These are phyloP conservation scores for Fusarium nisikadoi DNA, from an alignment of 2,329 filamentous ascomycete genomes.

Conservation along the genomic window DNA sequence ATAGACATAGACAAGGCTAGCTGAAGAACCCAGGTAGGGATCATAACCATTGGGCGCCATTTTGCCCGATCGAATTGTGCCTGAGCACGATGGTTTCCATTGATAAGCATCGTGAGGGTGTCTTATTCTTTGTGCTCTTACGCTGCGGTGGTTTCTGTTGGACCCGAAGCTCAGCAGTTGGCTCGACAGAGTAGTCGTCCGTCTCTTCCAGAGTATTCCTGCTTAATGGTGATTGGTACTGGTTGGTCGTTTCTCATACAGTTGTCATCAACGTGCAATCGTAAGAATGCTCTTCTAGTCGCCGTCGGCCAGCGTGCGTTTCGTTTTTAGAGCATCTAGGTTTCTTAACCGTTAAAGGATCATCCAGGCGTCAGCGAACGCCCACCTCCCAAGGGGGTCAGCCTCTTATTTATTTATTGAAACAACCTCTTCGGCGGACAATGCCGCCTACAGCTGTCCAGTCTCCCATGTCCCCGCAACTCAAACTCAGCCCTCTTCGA, in stretches of 20 bases:
- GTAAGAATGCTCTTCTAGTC: conserved; percentile 4
- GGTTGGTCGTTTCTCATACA: conserved; percentile 19
- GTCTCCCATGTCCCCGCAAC: conserved; percentile 35
- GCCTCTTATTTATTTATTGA: conserved; percentile 34
- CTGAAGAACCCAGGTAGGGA: conserved; percentile 63
- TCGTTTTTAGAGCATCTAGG: conserved; percentile 15
- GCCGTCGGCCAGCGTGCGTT: conserved; percentile 24
- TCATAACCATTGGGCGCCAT: conserved; percentile 61
- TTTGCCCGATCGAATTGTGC: conserved; percentile 63
- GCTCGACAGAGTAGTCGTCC: conserved; percentile 1
- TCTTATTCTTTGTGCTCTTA: not conserved
- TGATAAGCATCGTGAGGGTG: conserved; percentile 25
- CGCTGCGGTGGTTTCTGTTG: not conserved
- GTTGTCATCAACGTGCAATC: conserved; percentile 7
- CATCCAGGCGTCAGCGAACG: conserved; percentile 11
- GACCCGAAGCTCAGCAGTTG: not conserved
- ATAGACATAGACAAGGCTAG: conserved; percentile 57
- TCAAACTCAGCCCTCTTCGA: conserved; percentile 40
- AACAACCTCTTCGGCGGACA: not conserved
- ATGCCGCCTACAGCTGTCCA: conserved; percentile 17
- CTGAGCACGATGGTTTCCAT: conserved; percentile 60
- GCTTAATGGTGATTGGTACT: conserved; percentile 20
- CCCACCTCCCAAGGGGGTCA: conserved; percentile 2
- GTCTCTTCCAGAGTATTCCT: conserved; percentile 24
- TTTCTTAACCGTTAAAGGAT: conserved; percentile 10